These are phyloP conservation scores for Russula foetens DNA, from an alignment of 768 basidiomycete genomes.

Conservation along the genomic window DNA sequence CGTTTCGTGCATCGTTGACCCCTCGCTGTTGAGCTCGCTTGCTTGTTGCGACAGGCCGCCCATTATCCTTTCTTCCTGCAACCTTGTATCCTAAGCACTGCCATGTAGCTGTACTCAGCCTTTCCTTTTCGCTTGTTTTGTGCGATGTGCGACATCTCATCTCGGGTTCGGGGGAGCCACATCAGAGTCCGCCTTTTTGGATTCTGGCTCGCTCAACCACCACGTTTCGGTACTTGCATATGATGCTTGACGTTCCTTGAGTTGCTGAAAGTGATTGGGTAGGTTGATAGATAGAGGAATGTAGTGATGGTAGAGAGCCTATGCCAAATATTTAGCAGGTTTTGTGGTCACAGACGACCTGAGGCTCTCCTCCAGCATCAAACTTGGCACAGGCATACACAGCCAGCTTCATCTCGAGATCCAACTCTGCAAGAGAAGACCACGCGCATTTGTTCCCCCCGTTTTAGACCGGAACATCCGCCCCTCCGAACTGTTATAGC, in stretches of 20 bases:
- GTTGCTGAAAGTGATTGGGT: conserved; percentile 16
- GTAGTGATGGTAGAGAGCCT: conserved; percentile 18
- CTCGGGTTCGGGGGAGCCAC: not conserved
- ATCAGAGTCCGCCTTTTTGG: not conserved
- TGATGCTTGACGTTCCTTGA: conserved; percentile 17
- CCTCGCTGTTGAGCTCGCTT: too few relatives aligned
- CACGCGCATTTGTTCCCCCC: not conserved
- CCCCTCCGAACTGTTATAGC: too few relatives aligned
- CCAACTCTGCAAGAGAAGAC: conserved; percentile 8
- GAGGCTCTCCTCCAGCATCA: conserved; percentile 14
- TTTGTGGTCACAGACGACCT: not conserved
- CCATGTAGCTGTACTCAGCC: too few relatives aligned
- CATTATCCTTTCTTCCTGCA: too few relatives aligned
- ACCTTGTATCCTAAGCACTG: too few relatives aligned
- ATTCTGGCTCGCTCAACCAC: conserved; percentile 16
- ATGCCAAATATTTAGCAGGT: not conserved
- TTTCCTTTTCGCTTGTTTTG: too few relatives aligned
- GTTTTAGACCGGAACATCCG: not conserved
- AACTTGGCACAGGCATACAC: conserved; percentile 20
- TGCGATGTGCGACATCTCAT: too few relatives aligned
- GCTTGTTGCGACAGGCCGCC: too few relatives aligned
- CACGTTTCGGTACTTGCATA: conserved; percentile 18
- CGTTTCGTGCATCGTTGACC: not conserved
- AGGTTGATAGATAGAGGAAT: conserved; percentile 20
- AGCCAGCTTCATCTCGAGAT: conserved; percentile 18